Evolutionary conservation across 2,329 filamentous ascomycete species (phyloP), one percentile per base, ranked within the genome.

Genomic region (Xylariales sp.): DNA sequence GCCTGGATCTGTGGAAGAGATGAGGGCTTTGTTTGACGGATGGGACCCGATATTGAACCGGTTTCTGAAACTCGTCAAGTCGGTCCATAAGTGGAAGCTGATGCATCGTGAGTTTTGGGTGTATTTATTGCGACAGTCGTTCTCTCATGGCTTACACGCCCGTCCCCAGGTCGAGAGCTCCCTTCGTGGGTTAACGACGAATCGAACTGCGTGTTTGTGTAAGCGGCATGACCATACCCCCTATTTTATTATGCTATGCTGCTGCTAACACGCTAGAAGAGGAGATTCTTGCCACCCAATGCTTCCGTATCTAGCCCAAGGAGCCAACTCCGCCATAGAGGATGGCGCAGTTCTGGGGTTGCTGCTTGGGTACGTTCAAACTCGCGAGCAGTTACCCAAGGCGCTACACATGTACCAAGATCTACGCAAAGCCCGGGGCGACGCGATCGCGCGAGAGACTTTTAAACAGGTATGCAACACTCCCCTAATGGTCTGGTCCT

Each of bases 21-120:
- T 91, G 87, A 82, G 80, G 57, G 79, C 79, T 3, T 75, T 89
- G 1, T 91, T 92, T 73, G 78, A 80, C 5, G 83, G 81, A 0
- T 93, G 90, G 90, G 90, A 92, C 78, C 89, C 89, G 1, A 82
- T 89, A 54, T 62, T 86, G 32, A 75, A 69, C 0, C 75, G 78
- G 60, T 81, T 84, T 54, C 69, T 83, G 12, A 78, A 79, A 3
- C 82, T 84, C 50, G 88, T 91, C 0, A 83, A 86, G 45, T 82
- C 78, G 1, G 88, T 91, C 0, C 85, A 89, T 46, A 92, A 92
- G 76, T 93, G 90, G 91, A 90, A 88, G 74, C 76, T 93, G 41
- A 89, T 91, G 86, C 80, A 83, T 64, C 73, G 81, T 82, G 65
- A 70, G 80, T 75, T 46, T 9, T 14, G 61, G 1, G 34, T 3